Base-by-base conservation (phyloP, 306 rosid genomes). In the Albizia julibrissin region DNA sequence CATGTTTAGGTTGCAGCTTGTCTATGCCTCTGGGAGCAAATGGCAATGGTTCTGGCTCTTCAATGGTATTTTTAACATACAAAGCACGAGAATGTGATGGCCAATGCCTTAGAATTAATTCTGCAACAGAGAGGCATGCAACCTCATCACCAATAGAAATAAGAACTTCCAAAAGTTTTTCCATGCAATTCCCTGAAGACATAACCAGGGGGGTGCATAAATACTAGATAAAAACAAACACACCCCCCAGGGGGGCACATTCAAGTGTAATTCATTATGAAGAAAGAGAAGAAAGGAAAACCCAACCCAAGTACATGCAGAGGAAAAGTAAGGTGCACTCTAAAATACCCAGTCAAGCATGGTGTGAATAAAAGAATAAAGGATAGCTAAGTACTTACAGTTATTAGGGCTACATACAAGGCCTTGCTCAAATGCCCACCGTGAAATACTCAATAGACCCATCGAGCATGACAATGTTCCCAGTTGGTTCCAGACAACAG, bases 401-500 rank as follows among this genome's bases (percentile, higher is more conserved):
- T 95, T 95, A 85, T 92, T 95, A 72, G 99, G 99, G 90, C 99
- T 95, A 80, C 99, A 95, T 66, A 83, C 72, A 72, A 95, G 97
- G 83, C 99, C 99, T 86, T 95, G 98, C 89, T 95, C 99, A 84
- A 93, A 95, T 83, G 98, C 99, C 99, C 99, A 95, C 75, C 99
- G 99, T 66, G 99, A 93, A 79, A 93, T 89, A 85, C 97, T 93
- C 78, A 93, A 84, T 44, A 83, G 79, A 22, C 98, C 97, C 97
- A 92, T 95, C 31, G 94, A 93, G 89, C 98, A 93, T 39, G 99
- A 93, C 79, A 95, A 87, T 44, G 98, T 93, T 82, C 98, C 99
- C 70, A 95, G 92, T 91, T 89, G 94, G 84, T 95, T 95, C 99
- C 99, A 95, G 81, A 95, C 85, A 82, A 95, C 99, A 85, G 97